These are phyloP conservation scores for Leptomonas pyrrhocoris DNA, from an alignment of 208 protist genomes.

Conservation along the genomic window DNA sequence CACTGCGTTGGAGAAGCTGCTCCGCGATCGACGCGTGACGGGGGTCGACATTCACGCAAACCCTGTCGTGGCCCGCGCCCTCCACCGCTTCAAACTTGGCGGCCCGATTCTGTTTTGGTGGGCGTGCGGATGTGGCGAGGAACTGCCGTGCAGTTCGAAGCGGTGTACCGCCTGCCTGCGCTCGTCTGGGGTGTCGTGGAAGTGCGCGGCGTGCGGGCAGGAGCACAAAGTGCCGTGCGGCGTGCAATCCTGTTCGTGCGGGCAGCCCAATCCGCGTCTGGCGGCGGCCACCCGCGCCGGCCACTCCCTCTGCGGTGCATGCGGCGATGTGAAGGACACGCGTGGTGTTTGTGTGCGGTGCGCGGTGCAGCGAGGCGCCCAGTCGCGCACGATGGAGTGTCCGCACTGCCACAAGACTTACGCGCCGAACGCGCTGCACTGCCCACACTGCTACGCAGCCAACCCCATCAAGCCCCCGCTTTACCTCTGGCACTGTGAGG, in stretches of 20 bases:
- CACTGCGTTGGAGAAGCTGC: conserved; percentile 19
- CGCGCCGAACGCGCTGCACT: conserved; percentile 53
- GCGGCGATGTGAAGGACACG: conserved; percentile 37
- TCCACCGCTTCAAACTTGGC: conserved; percentile 58
- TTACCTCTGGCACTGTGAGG: conserved; percentile 69
- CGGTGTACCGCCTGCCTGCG: conserved; percentile 70
- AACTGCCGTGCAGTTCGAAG: conserved; percentile 56
- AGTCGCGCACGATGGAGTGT: conserved; percentile 28
- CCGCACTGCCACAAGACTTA: conserved; percentile 39
- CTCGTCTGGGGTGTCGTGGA: conserved; percentile 51
- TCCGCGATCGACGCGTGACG: conserved; percentile 36
- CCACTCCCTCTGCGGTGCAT: conserved; percentile 36
- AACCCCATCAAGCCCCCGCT: conserved; percentile 40
- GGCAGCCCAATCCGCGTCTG: conserved; percentile 27
- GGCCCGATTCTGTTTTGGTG: conserved; percentile 65
- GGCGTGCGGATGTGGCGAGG: conserved; percentile 70
- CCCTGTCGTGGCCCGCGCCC: conserved; percentile 47
- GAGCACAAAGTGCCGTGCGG: conserved; percentile 16
- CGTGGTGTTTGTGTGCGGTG: conserved; percentile 37
- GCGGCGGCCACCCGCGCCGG: conserved; percentile 16
- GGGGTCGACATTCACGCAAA: conserved; percentile 58
- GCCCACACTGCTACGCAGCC: conserved; percentile 56
- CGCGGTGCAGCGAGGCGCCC: conserved; percentile 10
- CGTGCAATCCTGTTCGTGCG: conserved; percentile 27
- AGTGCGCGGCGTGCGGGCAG: conserved; percentile 42